Evolutionary conservation across 306 rosid genomes (phyloP), one percentile per base, ranked within the genome.

Genomic region (Rosa multiflora): DNA sequence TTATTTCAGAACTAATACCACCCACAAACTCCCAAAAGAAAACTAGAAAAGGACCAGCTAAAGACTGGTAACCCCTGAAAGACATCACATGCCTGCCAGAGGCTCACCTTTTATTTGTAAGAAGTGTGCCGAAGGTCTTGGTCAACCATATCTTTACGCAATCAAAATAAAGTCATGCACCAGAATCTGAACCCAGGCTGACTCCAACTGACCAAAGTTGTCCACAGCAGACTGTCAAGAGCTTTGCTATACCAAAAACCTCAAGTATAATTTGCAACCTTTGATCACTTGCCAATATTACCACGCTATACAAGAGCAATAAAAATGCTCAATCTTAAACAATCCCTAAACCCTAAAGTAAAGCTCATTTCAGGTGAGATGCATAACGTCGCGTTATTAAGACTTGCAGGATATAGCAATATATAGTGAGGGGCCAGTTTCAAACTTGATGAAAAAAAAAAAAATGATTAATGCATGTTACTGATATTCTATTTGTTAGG

Each of bases 401-500:
- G 37, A 37, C 37, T 55, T 10, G 49, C 46, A 70, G 29, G 43
- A 14, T 39, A 20, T 20, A 52, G 46, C 8, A 17, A n/a, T 69
- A 21, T 12, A 69, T 21, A 23, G 73, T 2, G 5, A 44, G 2
- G 17, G 35, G 26, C 37, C 78, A 21, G 53, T 59, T 74, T 58
- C 42, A 35, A 20, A 52, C 17, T 51, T 37, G 53, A 74, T 4
- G 3, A 10, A 74, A 6, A 56, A 2, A 5, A 12, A 7, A 44
- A 4, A 40, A 37, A 20, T 0, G 26, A 14, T n/a, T 13, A 37
- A 70, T 18, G 51, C 71, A 48, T 44, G 10, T 29, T n/a, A n/a
- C 20, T 68, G 26, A 64, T 63, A 9, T 29, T 48, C 8, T 20
- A 82, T 85, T 89, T 97, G 94, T 40, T 40, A 40, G 29, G 49